Evolutionary conservation across 1,284 basidiomycete species (phyloP).

Genomic region (Cryptococcus sp.): DNA sequence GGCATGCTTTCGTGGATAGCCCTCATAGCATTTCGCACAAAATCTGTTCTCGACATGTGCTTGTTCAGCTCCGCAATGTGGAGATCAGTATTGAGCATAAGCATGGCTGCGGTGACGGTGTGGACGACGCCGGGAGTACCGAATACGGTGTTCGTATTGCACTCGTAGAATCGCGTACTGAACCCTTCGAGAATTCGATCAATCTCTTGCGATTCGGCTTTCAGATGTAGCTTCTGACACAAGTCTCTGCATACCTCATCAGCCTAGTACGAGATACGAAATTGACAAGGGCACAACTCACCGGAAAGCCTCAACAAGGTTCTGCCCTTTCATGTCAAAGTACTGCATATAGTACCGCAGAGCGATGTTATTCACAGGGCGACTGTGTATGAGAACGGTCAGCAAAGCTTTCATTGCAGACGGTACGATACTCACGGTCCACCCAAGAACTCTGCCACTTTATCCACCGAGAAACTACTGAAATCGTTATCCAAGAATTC

Average conservation of each 20-base stretch:
- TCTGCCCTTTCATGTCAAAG: conserved; percentile 81
- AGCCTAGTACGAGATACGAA: not conserved
- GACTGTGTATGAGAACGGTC: conserved; percentile 55
- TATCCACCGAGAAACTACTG: conserved; percentile 77
- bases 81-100: conserved; percentile 94
- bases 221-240: conserved; percentile 87
- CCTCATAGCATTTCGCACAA: conserved; percentile 85
- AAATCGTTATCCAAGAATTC: conserved; percentile 88
- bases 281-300: conserved; percentile 44
- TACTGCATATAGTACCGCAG: conserved; percentile 79
- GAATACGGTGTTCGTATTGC: conserved; percentile 77
- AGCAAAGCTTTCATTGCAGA: not conserved
- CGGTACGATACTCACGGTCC: conserved; percentile 65
- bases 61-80: conserved; percentile 87
- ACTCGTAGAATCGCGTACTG: conserved; percentile 83
- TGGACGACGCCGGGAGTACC: conserved; percentile 87
- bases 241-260: conserved; percentile 63
- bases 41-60: conserved; percentile 92
- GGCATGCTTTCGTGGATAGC: conserved; percentile 63
- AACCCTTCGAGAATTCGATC: conserved; percentile 94
- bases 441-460: conserved; percentile 95
- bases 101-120: conserved; percentile 85
- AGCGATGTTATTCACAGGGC: conserved; percentile 70
- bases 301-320: conserved; percentile 90
- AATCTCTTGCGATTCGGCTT: conserved; percentile 96